These are phyloP conservation scores for Niebla homalea DNA, from an alignment of 495 filamentous ascomycete species.

Conservation along the genomic window DNA sequence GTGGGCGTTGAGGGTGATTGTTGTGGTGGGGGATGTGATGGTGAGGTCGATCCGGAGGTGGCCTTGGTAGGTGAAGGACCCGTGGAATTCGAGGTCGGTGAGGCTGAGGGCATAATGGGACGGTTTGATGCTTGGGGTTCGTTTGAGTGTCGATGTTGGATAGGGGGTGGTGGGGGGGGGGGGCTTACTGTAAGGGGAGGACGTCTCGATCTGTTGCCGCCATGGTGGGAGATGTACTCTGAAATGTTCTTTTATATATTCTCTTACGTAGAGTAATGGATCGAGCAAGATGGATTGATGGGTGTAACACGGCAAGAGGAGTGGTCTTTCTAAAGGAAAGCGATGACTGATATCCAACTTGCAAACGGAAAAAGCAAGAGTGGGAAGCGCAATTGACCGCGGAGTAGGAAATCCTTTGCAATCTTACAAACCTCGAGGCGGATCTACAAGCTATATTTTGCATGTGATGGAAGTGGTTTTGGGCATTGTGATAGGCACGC, in stretches of 20 bases:
- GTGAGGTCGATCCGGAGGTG: constrained; percentile 51
- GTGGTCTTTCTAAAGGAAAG: background rate
- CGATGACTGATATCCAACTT: background rate
- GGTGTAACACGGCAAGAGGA: background rate
- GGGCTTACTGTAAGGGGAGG: constrained; percentile 10
- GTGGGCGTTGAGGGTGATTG: constrained; percentile 63
- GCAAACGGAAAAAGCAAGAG: background rate
- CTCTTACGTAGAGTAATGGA: too few species aligned
- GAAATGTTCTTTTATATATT: too few species aligned
- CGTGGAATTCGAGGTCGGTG: constrained; percentile 58
- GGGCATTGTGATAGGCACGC: too few species aligned
- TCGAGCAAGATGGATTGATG: too few species aligned
- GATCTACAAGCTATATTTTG: too few species aligned
- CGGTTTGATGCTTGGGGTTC: constrained; percentile 53
- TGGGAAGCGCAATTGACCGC: background rate
- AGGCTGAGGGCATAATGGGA: constrained; percentile 75
- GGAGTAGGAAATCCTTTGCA: background rate
- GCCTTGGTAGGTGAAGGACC: constrained; percentile 71
- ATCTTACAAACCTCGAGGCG: too few species aligned
- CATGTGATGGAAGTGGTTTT: too few species aligned
- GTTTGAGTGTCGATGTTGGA: background rate
- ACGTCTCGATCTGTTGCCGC: constrained; percentile 10
- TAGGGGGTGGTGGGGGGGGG: background rate
- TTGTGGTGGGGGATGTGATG: constrained; percentile 47
- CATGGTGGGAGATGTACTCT: background rate